Evolutionary conservation across 192 early-diverging fungal species (phyloP).

Genomic region (Haplosporangium gracile): DNA sequence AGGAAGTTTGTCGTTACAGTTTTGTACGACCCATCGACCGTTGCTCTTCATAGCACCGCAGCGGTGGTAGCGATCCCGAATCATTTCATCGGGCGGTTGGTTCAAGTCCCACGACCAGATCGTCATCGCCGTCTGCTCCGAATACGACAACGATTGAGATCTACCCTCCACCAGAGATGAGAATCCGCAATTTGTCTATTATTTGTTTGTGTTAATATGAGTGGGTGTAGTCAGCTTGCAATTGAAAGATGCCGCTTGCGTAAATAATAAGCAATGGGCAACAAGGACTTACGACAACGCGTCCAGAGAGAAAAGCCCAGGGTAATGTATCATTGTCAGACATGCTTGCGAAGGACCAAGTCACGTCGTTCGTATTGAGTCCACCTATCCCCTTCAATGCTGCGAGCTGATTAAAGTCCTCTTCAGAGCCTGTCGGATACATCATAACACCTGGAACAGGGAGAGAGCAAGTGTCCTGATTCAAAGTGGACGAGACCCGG

Average conservation of each 20-base stretch:
- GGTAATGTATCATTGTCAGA: conserved; percentile 27
- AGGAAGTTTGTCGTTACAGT: conserved; percentile 46
- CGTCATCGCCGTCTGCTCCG: conserved; percentile 42
- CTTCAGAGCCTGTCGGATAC: conserved; percentile 31
- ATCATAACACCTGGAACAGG: conserved; percentile 40
- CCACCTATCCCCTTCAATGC: neutral
- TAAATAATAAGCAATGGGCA: neutral
- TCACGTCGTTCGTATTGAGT: neutral
- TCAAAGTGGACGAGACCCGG: conserved; percentile 17
- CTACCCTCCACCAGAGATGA: conserved; percentile 15
- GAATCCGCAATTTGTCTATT: conserved; percentile 39
- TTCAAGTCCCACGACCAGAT: conserved; percentile 57
- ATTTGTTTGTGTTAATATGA: neutral
- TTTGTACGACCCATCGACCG: conserved; percentile 45
- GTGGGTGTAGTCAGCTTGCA: neutral
- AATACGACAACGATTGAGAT: conserved; percentile 12
- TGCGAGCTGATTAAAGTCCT: neutral
- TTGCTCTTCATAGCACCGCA: conserved; percentile 53
- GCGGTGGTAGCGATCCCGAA: conserved; percentile 19
- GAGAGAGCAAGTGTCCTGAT: neutral
- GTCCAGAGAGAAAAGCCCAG: conserved; percentile 26
- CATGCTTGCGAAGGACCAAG: conserved; percentile 48
- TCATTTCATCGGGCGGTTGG: conserved; percentile 35
- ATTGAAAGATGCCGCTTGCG: neutral
- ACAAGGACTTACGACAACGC: conserved; percentile 36